Evolutionary conservation across 371 early-diverging fungal genomes (phyloP), one percentile per base, ranked within the genome.

Genomic region (Amoeboaphelidium protococcarum): DNA sequence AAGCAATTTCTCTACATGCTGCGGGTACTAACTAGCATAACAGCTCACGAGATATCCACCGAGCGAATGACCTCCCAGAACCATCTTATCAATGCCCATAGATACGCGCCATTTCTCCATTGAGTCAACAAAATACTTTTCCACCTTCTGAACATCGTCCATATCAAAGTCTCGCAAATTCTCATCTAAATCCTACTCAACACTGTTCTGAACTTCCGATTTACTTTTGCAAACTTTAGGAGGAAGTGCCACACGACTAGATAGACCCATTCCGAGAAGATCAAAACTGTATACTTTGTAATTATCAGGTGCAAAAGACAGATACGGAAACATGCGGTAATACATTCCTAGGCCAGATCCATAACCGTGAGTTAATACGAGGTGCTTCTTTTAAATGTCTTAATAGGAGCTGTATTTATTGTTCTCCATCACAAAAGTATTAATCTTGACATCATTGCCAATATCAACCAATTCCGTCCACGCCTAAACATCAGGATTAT

Each of bases 1-100:
- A 25, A 90, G 69, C 31, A 94, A 66, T 52, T 79, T 78, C 48
- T 82, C 80, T n/a, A 94, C 87, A 13, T 73, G 68, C 41, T 78
- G 61, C 1, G 90, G 87, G 53, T 88, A 78, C 53, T 76, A 77
- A 23, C 87, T 59, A 1, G 90, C 80, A 54, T 94, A 94, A 12
- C 73, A 69, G 0, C 78, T 54, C 1, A 79, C 69, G 55, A 94
- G 72, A 55, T 90, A 92, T 1, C 90, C 94, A 25, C 84, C 84
- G 22, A 85, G 58, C 21, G 78, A 78, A 55, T 84, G 84, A 0
- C 87, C 91, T 42, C 75, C 58, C 44, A 90, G 56, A 4, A 74
- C 72, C 79, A 87, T 77, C 51, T 72, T 76, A 40, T 82, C 76
- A 37, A 89, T 66, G 13, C 74, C 68, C 41, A 80, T 67, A 24